A percentile compares a stretch with the other conserved stretches of the same genome.
phyloP scores from a whole-genome alignment of 2,329 filamentous ascomycete species.

The Trichoderma semiorbis region DNA sequence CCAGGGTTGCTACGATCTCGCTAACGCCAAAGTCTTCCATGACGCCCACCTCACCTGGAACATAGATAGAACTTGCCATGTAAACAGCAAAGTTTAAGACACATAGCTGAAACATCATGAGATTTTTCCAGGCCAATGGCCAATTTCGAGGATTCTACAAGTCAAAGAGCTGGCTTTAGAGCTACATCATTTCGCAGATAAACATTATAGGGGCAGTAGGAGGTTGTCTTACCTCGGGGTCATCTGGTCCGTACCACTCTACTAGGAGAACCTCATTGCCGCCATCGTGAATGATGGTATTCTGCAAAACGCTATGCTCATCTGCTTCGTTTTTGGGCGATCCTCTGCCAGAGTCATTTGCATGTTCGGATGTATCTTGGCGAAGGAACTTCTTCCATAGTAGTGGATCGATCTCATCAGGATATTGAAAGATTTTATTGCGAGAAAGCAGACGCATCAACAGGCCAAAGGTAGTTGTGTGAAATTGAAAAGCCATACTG shows the following conservation, averaged over 20 bases:
- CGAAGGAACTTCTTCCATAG: background rate
- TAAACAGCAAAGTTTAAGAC: background rate
- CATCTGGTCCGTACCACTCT: background rate
- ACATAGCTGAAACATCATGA: background rate
- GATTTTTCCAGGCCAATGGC: background rate
- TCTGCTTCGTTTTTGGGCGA: background rate
- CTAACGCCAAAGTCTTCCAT: background rate
- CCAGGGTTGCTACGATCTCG: background rate
- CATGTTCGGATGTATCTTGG: background rate
- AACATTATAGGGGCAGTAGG: background rate
- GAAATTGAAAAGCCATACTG: background rate
- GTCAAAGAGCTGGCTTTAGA: background rate
- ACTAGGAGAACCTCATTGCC: background rate
- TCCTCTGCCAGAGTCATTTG: background rate
- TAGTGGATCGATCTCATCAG: background rate
- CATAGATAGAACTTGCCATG: background rate
- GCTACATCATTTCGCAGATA: background rate
- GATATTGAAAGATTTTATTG: background rate
- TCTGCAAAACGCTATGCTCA: background rate
- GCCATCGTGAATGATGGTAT: background rate
- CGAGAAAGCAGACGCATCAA: background rate
- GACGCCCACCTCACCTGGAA: background rate
- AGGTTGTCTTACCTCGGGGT: background rate
- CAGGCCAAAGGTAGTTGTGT: background rate
- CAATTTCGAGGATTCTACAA: background rate